Evolutionary conservation across 768 basidiomycete species (phyloP).

Genomic region (Xanthoconium purpureum): DNA sequence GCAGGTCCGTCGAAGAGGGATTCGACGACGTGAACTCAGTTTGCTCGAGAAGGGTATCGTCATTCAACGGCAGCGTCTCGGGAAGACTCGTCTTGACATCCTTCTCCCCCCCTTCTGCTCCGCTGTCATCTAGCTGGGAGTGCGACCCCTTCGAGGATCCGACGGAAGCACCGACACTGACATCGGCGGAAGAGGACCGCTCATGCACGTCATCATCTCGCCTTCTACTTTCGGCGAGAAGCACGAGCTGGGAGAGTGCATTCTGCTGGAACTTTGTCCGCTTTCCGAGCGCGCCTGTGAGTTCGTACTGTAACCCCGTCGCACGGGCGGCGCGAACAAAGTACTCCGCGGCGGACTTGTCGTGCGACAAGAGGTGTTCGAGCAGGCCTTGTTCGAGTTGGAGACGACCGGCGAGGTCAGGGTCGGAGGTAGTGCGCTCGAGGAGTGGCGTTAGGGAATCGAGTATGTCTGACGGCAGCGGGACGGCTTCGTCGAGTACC

Average conservation of each 20-base stretch:
- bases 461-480: constrained; percentile 44
- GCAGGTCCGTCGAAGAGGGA: constrained; percentile 44
- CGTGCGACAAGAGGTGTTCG: constrained; percentile 72
- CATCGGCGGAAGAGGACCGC: constrained; percentile 10
- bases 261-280: constrained; percentile 90
- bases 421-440: constrained; percentile 43
- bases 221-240: constrained; percentile 84
- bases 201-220: constrained; percentile 25
- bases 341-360: constrained; percentile 70
- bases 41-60: constrained; percentile 93
- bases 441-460: constrained; percentile 42
- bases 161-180: neutral
- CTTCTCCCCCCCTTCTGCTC: neutral
- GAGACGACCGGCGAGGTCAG: constrained; percentile 65
- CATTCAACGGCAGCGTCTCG: constrained; percentile 82
- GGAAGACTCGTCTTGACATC: constrained; percentile 44
- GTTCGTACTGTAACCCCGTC: constrained; percentile 80
- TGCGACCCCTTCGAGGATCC: constrained; percentile 7
- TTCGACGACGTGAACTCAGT: constrained; percentile 85
- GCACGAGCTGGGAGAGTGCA: constrained; percentile 84
- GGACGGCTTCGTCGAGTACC: constrained; percentile 75
- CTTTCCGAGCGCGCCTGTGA: constrained; percentile 91
- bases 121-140: neutral
- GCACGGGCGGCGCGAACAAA: constrained; percentile 77
- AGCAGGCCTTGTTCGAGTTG: constrained; percentile 75